Percentiles rank a stretch among this genome's conserved stretches.
These are phyloP conservation scores for Naganishia albida DNA, from an alignment of 1,284 basidiomycete species.

Conservation along the genomic window DNA sequence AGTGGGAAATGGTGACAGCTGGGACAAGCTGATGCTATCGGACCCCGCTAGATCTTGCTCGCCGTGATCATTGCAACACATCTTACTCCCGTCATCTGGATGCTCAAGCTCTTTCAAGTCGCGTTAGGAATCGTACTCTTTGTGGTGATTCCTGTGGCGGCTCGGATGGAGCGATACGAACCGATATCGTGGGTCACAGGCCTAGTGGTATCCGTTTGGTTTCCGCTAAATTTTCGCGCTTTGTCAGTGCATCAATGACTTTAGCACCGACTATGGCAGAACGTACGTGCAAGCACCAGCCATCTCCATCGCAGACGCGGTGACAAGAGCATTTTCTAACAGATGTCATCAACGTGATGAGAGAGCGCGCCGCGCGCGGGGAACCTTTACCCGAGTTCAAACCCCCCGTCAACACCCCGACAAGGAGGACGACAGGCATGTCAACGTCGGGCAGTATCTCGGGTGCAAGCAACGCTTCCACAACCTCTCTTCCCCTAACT, in stretches of 20 bases:
- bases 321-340: neutral
- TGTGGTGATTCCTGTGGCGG: conserved; percentile 35
- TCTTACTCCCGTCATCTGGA: conserved; percentile 30
- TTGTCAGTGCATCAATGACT: conserved; percentile 16
- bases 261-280: conserved; percentile 23
- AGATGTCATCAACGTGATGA: conserved; percentile 27
- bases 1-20: no score
- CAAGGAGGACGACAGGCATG: conserved; percentile 5
- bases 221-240: neutral
- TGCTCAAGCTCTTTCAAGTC: conserved; percentile 35
- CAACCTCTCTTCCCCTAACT: conserved; percentile 6
- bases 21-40: neutral
- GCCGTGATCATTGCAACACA: conserved; percentile 21
- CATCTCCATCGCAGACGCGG: neutral
- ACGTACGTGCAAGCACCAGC: conserved; percentile 6
- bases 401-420: conserved; percentile 1
- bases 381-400: conserved; percentile 14
- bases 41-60: conserved; percentile 18
- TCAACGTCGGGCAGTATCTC: conserved; percentile 1
- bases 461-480: conserved; percentile 5
- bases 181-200: conserved; percentile 29
- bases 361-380: conserved; percentile 13
- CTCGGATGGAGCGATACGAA: conserved; percentile 35
- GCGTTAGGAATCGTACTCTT: conserved; percentile 34
- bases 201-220: neutral